These are phyloP conservation scores for Bryoerythrophyllum caledonicum DNA, from an alignment of 225 moss, liverwort and hornwort genomes.

Conservation along the genomic window DNA sequence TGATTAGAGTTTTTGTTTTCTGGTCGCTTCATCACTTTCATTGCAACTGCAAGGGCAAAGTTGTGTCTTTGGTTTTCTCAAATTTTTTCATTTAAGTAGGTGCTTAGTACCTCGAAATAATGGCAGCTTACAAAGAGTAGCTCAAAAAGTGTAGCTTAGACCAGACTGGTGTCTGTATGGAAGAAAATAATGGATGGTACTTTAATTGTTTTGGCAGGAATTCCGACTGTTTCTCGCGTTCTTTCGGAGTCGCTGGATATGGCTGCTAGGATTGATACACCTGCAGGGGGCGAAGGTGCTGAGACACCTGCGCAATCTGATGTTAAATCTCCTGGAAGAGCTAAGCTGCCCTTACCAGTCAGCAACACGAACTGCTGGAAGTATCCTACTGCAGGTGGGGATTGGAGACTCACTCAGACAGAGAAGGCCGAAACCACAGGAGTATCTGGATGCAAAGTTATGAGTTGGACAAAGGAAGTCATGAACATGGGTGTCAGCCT, in stretches of 20 bases:
- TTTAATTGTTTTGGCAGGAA: conserved; percentile 27
- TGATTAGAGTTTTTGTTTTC: not conserved
- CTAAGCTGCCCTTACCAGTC: conserved; percentile 31
- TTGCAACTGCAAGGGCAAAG: not conserved
- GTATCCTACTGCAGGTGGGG: conserved; percentile 91
- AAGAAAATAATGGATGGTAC: conserved; percentile 15
- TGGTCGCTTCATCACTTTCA: not conserved
- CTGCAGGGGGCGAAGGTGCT: conserved; percentile 32
- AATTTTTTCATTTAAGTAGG: not conserved
- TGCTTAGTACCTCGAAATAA: not conserved
- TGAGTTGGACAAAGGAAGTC: conserved; percentile 66
- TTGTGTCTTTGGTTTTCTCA: not conserved
- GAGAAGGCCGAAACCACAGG: conserved; percentile 43
- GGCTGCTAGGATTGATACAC: conserved; percentile 40
- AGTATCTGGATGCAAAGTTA: conserved; percentile 39
- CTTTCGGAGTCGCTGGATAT: conserved; percentile 35
- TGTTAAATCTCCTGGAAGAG: conserved; percentile 42
- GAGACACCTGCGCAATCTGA: conserved; percentile 24
- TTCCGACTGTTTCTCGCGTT: conserved; percentile 36
- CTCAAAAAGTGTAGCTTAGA: conserved; percentile 8
- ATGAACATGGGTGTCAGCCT: conserved; percentile 83
- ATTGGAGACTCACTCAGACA: conserved; percentile 72
- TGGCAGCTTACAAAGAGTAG: conserved; percentile 1
- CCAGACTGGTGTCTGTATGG: conserved; percentile 6
- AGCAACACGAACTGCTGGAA: conserved; percentile 74